Evolutionary conservation across 768 basidiomycete genomes (phyloP), one percentile per base, ranked within the genome.

Genomic region (Tylopilus balloui): DNA sequence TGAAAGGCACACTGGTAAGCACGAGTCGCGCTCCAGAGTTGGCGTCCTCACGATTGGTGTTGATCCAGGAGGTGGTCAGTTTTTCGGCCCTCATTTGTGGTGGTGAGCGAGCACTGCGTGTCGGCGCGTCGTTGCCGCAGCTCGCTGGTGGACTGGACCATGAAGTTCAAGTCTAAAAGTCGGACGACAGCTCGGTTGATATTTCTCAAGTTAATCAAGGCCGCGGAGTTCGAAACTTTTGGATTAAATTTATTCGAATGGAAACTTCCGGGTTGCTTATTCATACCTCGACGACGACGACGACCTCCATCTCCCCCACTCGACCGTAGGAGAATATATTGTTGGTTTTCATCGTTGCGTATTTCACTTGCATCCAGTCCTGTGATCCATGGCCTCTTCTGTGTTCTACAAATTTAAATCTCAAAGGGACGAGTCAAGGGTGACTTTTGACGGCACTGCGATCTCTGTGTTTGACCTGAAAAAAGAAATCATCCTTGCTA

Each of bases 401-500:
- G 92, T 97, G 67, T 96, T 92, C 74, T 97, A 95, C 84, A 88
- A 87, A 73, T 99, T 96, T 85, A 90, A 84, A 69, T 92, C 92
- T 58, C 86, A 91, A 68, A 90, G 80, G 74, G 85, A 89, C 74
- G 95, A 98, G 71, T 93, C 92, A 50, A 78, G 92, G 66, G 84
- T 99, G 69, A 86, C 91, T 46, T 97, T 99, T 76, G 95, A 99
- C 67, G 96, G 96, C 63, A 97, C 95, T 58, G 92, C 92, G 55
- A 98, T 99, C 65, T 93, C 93, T 64, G 92, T 98, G 60, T 98
- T 97, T 77, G 96, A 99, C 72, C 77, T 99, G 71, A 99, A 99
- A 75, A 90, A 86, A 77, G 96, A 98, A 73, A 91, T 99, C 66
- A 95, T 99, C 63, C 74, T 95, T 63, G 88, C 88, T 66, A 97